Evolutionary conservation across 2,329 filamentous ascomycete genomes (phyloP), one percentile per base, ranked within the genome.

Genomic region (Sporothrix globosa): DNA sequence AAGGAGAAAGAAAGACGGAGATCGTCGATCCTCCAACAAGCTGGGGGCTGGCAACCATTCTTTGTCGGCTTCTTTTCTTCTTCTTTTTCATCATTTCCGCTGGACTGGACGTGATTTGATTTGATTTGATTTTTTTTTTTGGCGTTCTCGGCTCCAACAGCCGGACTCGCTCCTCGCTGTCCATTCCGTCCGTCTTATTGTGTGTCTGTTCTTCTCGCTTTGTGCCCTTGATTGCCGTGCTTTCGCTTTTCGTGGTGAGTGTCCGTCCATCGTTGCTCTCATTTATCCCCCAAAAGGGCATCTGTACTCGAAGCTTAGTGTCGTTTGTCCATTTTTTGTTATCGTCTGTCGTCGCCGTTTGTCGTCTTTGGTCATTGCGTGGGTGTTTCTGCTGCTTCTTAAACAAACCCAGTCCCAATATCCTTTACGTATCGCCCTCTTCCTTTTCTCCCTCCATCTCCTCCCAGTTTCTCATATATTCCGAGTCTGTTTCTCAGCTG

Each of bases 381-480:
- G 4, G 3, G n/a, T n/a, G 11, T 4, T 44, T 54, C 11, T 44
- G 17, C 46, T 41, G n/a, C 27, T 44, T 54, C 34, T 48, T 68
- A 68, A 54, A 17, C 34, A 21, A 24, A 34, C 34, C 34, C 27
- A 13, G 52, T 14, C 66, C 61, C 44, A 34, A n/a, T 17, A 48
- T 50, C n/a, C 17, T 61, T 17, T 3, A 46, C 34, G 9, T 56
- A n/a, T 21, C 17, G 24, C 34, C n/a, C 24, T 48, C 48, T 41
- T 68, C 19, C 46, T 48, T 6, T 19, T 50, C 19, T 39, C 52
- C 11, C 30, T 69, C 9, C 52, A 13, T 14, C 4, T 41, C n/a
- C 21, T 53, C n/a, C 50, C 21, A 53, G 61, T 66, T n/a, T 66
- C 34, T 61, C 34, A 34, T 66, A 66, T 46, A 46, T 52, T 67